Evolutionary conservation across 768 basidiomycete genomes (phyloP).

Genomic region (Amanita muscaria): DNA sequence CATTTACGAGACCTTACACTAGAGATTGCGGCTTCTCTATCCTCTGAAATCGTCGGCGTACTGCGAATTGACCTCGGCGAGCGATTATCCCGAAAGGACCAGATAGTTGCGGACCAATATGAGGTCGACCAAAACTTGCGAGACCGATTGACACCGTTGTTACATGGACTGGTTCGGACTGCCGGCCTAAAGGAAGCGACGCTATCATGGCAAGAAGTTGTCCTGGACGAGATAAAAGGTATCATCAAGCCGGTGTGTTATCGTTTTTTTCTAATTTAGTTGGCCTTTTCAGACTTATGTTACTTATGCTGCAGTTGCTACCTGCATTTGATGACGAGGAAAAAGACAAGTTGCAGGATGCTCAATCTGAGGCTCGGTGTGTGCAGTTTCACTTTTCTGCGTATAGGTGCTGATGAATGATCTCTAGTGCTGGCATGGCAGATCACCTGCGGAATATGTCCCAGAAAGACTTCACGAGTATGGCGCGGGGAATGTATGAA

Average conservation of each 20-base stretch:
- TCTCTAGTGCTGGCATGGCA: constrained; percentile 34
- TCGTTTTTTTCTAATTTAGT: neutral
- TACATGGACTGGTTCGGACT: constrained; percentile 72
- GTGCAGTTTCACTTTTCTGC: neutral
- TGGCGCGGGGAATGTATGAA: constrained; percentile 54
- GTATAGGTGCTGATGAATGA: constrained; percentile 4
- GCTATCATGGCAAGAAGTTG: constrained; percentile 62
- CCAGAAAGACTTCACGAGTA: constrained; percentile 56
- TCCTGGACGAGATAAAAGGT: constrained; percentile 48
- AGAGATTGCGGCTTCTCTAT: constrained; percentile 70
- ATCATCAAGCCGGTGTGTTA: constrained; percentile 51
- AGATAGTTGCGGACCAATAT: constrained; percentile 15
- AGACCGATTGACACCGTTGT: constrained; percentile 60
- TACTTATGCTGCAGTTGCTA: constrained; percentile 35
- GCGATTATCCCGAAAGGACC: constrained; percentile 33
- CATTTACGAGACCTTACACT: constrained; percentile 64
- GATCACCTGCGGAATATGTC: constrained; percentile 56
- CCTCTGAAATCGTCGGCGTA: constrained; percentile 67
- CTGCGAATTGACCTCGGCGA: constrained; percentile 59
- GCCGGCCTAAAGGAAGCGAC: constrained; percentile 61
- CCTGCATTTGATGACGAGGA: constrained; percentile 55
- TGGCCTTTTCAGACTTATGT: constrained; percentile 1
- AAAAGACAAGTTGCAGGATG: constrained; percentile 13
- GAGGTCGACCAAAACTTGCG: constrained; percentile 37
- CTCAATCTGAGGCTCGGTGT: constrained; percentile 7